Conservation (phyloP, 1,284 basidiomycete species). For the Cutaneotrichosporon dermatis region DNA sequence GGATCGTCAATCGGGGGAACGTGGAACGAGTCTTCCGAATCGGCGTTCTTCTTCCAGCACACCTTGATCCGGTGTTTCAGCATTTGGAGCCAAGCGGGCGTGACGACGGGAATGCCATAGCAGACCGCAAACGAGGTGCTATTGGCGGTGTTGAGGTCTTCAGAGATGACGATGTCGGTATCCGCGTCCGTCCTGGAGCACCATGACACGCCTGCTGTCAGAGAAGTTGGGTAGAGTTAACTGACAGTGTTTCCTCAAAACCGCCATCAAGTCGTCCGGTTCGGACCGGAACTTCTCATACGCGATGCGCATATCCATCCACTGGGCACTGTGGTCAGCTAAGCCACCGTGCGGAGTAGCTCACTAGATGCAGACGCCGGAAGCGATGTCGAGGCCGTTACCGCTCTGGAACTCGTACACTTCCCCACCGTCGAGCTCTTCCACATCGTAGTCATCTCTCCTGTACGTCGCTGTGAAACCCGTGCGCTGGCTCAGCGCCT, state of each 20-base stretch:
- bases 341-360: too few relatives aligned
- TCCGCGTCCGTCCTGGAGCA: conserved; percentile 9
- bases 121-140: conserved; percentile 31
- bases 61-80: conserved; percentile 19
- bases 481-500: conserved; percentile 14
- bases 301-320: conserved; percentile 12
- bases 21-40: conserved; percentile 35
- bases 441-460: conserved; percentile 27
- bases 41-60: conserved; percentile 40
- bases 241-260: conserved; percentile 29
- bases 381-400: conserved; percentile 13
- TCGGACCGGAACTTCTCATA: conserved; percentile 37
- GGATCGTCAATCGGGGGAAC: conserved; percentile 24
- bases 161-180: conserved; percentile 24
- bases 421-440: conserved; percentile 9
- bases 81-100: conserved; percentile 26
- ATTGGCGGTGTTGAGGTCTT: conserved; percentile 11
- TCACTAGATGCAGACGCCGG: conserved; percentile 31
- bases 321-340: conserved; percentile 14
- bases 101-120: conserved; percentile 35
- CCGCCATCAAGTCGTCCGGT: conserved; percentile 17
- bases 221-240: too few relatives aligned
- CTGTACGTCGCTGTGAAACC: conserved; percentile 20
- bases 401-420: conserved; percentile 24
- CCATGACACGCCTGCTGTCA: conserved; percentile 28